phyloP scores from a whole-genome alignment of 805 yeast genomes.

The Kodamaea kaohsiungensis region DNA sequence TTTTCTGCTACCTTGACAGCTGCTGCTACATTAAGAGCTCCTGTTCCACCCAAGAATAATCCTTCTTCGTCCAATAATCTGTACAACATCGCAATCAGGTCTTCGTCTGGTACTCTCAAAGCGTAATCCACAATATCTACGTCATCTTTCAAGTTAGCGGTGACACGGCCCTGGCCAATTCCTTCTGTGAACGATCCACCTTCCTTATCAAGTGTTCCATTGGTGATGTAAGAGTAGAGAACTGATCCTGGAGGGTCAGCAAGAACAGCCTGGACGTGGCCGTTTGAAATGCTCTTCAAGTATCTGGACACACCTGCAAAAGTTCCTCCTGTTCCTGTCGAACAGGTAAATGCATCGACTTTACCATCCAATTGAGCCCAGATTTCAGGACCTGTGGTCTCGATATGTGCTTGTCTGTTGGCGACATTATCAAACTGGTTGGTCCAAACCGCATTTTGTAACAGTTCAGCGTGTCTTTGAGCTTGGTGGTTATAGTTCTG shows the following conservation, averaged over 20 bases:
- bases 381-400: slow-evolving; percentile 91
- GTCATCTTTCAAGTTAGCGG: slow-evolving; percentile 76
- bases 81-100: slow-evolving; percentile 81
- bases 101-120: slow-evolving; percentile 72
- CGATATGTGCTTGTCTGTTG: slow-evolving; percentile 84
- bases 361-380: slow-evolving; percentile 81
- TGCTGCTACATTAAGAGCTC: slow-evolving; percentile 88
- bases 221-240: slow-evolving; percentile 73
- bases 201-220: slow-evolving; percentile 61
- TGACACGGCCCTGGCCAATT: slow-evolving; percentile 93
- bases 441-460: slow-evolving; percentile 87
- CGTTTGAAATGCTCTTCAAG: slow-evolving; percentile 66
- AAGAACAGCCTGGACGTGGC: slow-evolving; percentile 60
- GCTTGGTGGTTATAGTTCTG: slow-evolving; percentile 88
- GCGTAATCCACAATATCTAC: slow-evolving; percentile 79
- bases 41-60: slow-evolving; percentile 85
- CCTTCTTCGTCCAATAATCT: slow-evolving; percentile 88
- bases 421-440: slow-evolving; percentile 89
- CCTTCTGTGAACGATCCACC: slow-evolving; percentile 95
- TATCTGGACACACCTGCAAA: slow-evolving; percentile 83
- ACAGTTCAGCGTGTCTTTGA: slow-evolving; percentile 72
- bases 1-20: slow-evolving; percentile 74
- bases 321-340: slow-evolving; percentile 94
- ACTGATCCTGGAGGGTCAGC: slow-evolving; percentile 97
- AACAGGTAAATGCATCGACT: slow-evolving; percentile 83